A percentile compares a stretch with the other conserved stretches of the same genome.
These are phyloP conservation scores for Fraxinus dipetala DNA, from an alignment of 305 asterid genomes.

Conservation along the genomic window DNA sequence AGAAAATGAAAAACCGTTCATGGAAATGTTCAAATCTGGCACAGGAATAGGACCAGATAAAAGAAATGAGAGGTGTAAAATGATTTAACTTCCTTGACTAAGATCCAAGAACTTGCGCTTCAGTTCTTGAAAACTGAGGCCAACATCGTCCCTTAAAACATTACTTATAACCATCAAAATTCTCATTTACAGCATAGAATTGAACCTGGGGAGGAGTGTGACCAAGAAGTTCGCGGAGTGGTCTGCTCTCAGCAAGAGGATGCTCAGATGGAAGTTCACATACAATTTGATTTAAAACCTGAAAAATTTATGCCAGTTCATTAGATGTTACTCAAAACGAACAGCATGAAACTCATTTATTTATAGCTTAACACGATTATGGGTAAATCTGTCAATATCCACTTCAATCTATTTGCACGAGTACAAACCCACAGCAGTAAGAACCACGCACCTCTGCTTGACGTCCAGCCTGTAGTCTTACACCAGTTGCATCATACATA, in stretches of 20 bases:
- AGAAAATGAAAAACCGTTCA: neutral
- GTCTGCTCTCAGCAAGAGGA: slow-evolving; percentile 92
- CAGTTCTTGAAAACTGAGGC: neutral
- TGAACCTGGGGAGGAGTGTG: slow-evolving; percentile 95
- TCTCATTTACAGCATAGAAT: slow-evolving; percentile 1
- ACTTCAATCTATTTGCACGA: neutral
- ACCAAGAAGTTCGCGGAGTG: slow-evolving; percentile 94
- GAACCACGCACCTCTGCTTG: slow-evolving; percentile 84
- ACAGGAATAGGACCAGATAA: neutral
- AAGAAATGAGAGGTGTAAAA: neutral
- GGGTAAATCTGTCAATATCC: neutral
- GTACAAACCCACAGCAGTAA: slow-evolving; percentile 21
- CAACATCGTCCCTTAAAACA: neutral
- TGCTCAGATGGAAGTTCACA: slow-evolving; percentile 96
- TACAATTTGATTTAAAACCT: slow-evolving; percentile 93
- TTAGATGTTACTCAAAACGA: slow-evolving; percentile 17
- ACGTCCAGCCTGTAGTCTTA: slow-evolving; percentile 94
- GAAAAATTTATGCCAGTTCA: slow-evolving; percentile 12
- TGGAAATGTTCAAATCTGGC: neutral
- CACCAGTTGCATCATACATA: slow-evolving; percentile 98
- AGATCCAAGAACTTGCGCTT: neutral
- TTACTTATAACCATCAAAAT: neutral
- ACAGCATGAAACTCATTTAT: neutral
- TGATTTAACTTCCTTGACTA: neutral
- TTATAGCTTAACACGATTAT: neutral